Evolutionary conservation across 164 flowering plant genomes (phyloP).

Genomic region (Stephania japonica): DNA sequence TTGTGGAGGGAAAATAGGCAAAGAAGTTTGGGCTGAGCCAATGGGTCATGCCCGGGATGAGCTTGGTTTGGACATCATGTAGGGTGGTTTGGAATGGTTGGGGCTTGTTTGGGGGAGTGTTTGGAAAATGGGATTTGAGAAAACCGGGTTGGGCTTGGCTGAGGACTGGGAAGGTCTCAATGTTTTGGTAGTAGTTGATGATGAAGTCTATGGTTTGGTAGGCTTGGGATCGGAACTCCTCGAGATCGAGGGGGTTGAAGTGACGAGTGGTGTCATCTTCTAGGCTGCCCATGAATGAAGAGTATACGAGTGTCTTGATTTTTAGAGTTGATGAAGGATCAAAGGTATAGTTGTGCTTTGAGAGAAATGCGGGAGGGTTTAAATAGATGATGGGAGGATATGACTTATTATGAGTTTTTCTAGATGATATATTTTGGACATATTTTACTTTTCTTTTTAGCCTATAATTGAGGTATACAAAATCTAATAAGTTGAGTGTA

Average conservation of each 20-base stretch:
- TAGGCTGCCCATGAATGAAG: conserved; percentile 30
- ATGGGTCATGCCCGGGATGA: conserved; percentile 54
- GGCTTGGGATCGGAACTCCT: conserved; percentile 47
- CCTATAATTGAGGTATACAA: too few relatives aligned
- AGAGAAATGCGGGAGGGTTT: too few relatives aligned
- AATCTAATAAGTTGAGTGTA: too few relatives aligned
- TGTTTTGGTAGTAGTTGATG: conserved; percentile 45
- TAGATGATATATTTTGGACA: too few relatives aligned
- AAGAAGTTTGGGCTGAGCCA: conserved; percentile 68
- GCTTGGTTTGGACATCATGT: conserved; percentile 25
- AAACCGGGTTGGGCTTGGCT: conserved; percentile 45
- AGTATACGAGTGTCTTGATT: too few relatives aligned
- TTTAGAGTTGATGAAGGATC: too few relatives aligned
- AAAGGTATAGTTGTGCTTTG: too few relatives aligned
- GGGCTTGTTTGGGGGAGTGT: conserved; percentile 30
- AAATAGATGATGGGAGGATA: too few relatives aligned
- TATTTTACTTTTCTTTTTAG: too few relatives aligned
- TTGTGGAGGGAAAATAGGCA: conserved; percentile 51
- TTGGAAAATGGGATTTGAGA: conserved; percentile 27
- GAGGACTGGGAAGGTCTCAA: conserved; percentile 44
- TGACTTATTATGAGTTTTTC: too few relatives aligned
- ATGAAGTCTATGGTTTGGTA: conserved; percentile 49
- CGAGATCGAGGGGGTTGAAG: conserved; percentile 40
- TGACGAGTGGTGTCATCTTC: conserved; percentile 14
- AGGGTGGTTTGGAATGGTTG: conserved; percentile 39